Base-by-base conservation (phyloP, 176 grass and related monocot genomes). In the Aechmea fasciata region DNA sequence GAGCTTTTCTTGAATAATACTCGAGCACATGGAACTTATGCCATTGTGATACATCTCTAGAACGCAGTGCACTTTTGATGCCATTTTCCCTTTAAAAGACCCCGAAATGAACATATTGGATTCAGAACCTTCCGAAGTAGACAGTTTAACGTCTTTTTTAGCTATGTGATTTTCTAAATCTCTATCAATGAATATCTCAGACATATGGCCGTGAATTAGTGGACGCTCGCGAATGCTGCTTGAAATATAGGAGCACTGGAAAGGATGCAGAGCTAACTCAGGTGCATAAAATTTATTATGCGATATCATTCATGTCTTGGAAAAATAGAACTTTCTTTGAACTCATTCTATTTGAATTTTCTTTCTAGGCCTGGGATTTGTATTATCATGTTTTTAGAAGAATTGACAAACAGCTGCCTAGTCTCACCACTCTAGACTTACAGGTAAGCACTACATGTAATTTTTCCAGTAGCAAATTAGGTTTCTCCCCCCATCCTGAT, bases 361-460 rank as follows among this genome's bases (percentile, higher is more conserved):
- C 3, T 78, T 52, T 69, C 70, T 85, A 97, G 89, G 94, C 89
- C 50, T 97, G 94, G 94, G 94, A 97, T 81, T 79, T 97, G 71
- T 97, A 97, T 81, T 97, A 97, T 77, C 94, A 97, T 87, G 94
- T 97, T 75, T 97, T 97, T 64, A 87, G 86, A 90, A 92, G 94
- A 87, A 97, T 97, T 0, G 94, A 97, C 77, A 97, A 97, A 82
- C 94, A 97, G 74, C 94, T 97, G 71, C 94, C 94, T 25, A 87
- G 94, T 78, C 94, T 97, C 64, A 97, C 89, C 63, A 97, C 86
- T 64, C 84, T 92, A 11, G 94, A 97, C 79, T 83, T 97, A 71
- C 89, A 87, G 19, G 94, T 78, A 87, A 90, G 89, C 53, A 74
- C 41, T 64, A 70, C 69, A 29, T 71, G 53, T 78, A 72, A 47